Conservation (phyloP, 192 early-diverging fungal species). For the Coemansia sp. region DNA sequence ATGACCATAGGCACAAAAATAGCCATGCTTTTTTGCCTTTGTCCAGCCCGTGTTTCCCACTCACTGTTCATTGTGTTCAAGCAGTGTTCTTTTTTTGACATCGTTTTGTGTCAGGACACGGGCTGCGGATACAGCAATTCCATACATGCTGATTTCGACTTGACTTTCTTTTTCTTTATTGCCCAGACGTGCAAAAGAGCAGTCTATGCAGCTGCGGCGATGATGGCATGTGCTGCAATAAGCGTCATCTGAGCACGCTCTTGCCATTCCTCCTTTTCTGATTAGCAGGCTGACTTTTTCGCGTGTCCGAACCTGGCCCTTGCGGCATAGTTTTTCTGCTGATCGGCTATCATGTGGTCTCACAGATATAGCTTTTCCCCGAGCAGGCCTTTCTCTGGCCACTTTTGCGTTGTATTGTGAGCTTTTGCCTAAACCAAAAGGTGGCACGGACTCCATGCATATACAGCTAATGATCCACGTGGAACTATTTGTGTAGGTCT, state of each 20-base stretch:
- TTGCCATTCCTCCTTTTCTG: constrained; percentile 3
- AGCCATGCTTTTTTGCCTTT: constrained; percentile 1
- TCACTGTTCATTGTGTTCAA: neutral
- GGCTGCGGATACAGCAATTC: constrained; percentile 2
- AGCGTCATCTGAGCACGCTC: neutral
- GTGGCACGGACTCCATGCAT: neutral
- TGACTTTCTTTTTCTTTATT: neutral
- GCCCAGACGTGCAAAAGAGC: neutral
- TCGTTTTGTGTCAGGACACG: neutral
- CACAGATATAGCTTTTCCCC: neutral
- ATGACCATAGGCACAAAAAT: neutral
- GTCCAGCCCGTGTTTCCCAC: neutral
- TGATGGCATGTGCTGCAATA: neutral
- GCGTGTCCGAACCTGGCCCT: neutral
- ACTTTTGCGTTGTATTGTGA: neutral
- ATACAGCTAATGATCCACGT: constrained; percentile 5
- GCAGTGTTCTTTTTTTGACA: neutral
- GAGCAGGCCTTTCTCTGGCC: neutral
- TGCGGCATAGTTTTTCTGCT: neutral
- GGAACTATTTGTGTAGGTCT: constrained; percentile 32
- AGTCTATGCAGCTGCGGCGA: neutral
- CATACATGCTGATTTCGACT: neutral
- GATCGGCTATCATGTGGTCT: constrained; percentile 2
- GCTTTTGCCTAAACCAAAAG: neutral
- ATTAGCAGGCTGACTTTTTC: constrained; percentile 6